These are phyloP conservation scores for Limnanthes douglasii DNA, from an alignment of 345 rosid species.

Conservation along the genomic window DNA sequence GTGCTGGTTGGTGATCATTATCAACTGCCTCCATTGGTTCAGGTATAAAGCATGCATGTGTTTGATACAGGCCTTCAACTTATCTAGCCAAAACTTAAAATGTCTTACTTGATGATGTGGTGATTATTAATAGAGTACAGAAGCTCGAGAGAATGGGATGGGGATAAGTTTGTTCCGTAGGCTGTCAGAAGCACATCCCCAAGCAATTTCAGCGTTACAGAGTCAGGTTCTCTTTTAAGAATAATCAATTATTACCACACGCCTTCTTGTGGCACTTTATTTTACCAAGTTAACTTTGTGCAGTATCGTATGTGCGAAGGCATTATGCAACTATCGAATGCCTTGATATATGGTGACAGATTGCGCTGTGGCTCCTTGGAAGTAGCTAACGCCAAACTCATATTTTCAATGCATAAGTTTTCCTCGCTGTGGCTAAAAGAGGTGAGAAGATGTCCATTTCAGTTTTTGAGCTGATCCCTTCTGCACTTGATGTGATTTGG, in stretches of 20 bases:
- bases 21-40: slow-evolving; percentile 91
- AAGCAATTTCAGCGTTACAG: slow-evolving; percentile 86
- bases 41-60: no score
- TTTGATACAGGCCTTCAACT: slow-evolving; percentile 4
- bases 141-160: slow-evolving; percentile 92
- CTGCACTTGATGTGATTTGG: slow-evolving; percentile 4
- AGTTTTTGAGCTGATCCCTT: neutral
- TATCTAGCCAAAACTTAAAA: slow-evolving; percentile 2
- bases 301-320: slow-evolving; percentile 97
- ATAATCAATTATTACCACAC: slow-evolving; percentile 5
- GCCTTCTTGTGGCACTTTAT: slow-evolving; percentile 2
- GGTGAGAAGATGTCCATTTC: slow-evolving; percentile 19
- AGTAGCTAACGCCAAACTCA: slow-evolving; percentile 59
- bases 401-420: slow-evolving; percentile 23
- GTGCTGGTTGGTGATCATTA: slow-evolving; percentile 99
- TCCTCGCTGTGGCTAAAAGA: slow-evolving; percentile 53
- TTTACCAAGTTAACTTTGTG: slow-evolving; percentile 13
- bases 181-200: slow-evolving; percentile 97
- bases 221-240: slow-evolving; percentile 55
- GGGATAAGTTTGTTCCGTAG: slow-evolving; percentile 91
- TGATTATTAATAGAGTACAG: slow-evolving; percentile 39
- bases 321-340: slow-evolving; percentile 86
- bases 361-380: slow-evolving; percentile 78
- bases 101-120: slow-evolving; percentile 7
- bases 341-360: slow-evolving; percentile 86